Conservation (phyloP, 805 yeast genomes). For the Candida incommunis region DNA sequence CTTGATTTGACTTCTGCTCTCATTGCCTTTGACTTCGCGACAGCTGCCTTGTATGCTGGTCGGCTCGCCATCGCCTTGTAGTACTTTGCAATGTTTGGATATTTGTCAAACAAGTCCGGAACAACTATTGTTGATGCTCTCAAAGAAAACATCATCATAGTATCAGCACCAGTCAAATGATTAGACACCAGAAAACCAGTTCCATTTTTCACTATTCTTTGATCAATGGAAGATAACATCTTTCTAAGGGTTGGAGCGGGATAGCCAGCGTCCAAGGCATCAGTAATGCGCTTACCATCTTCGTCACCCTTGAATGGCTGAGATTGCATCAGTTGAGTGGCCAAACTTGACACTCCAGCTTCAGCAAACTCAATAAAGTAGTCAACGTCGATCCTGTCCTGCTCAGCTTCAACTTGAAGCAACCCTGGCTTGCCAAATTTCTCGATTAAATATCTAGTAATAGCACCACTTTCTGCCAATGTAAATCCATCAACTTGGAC, state of each 20-base stretch:
- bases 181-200: conserved; percentile 45
- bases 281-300: conserved; percentile 30
- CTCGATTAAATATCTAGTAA: conserved; percentile 33
- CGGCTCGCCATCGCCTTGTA: not conserved
- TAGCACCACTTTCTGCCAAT: conserved; percentile 46
- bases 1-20: not conserved
- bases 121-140: not conserved
- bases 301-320: conserved; percentile 21
- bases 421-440: conserved; percentile 32
- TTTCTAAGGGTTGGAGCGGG: conserved; percentile 31
- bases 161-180: conserved; percentile 41
- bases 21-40: not conserved
- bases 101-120: not conserved
- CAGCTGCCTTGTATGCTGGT: not conserved
- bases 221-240: conserved; percentile 29
- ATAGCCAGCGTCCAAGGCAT: conserved; percentile 33
- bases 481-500: conserved; percentile 28
- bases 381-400: conserved; percentile 29
- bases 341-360: conserved; percentile 21
- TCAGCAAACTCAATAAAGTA: conserved; percentile 42
- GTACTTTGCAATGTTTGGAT: not conserved
- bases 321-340: conserved; percentile 37
- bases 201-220: conserved; percentile 25
- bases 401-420: conserved; percentile 24
- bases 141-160: conserved; percentile 18